A percentile compares a stretch with the other conserved stretches of the same genome.
Evolutionary conservation across 805 yeast genomes (phyloP).

Genomic region (Hanseniaspora lachancei): DNA sequence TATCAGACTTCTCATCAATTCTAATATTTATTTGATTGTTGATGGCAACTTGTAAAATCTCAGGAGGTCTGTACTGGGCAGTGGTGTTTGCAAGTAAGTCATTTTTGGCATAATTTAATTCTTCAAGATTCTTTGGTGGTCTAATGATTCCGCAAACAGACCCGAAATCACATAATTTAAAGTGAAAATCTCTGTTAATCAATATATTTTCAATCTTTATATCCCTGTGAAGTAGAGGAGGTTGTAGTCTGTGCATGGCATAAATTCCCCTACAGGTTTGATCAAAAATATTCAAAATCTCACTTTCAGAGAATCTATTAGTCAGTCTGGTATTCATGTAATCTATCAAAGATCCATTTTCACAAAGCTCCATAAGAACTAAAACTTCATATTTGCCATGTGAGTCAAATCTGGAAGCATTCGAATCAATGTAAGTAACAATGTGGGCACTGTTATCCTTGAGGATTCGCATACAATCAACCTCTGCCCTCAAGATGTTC

Average conservation of each 20-base stretch:
- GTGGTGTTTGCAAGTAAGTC: slow-evolving; percentile 71
- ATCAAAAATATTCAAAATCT: slow-evolving; percentile 52
- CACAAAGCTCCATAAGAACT: slow-evolving; percentile 67
- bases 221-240: slow-evolving; percentile 66
- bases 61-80: slow-evolving; percentile 76
- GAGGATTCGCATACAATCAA: slow-evolving; percentile 88
- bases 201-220: slow-evolving; percentile 73
- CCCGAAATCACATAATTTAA: slow-evolving; percentile 72
- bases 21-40: slow-evolving; percentile 41
- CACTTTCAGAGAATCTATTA: slow-evolving; percentile 53
- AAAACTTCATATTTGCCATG: slow-evolving; percentile 61
- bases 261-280: slow-evolving; percentile 64
- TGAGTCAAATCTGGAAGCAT: slow-evolving; percentile 61
- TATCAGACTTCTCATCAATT: slow-evolving; percentile 64
- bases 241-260: slow-evolving; percentile 59
- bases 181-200: slow-evolving; percentile 43
- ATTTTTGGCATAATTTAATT: slow-evolving; percentile 44
- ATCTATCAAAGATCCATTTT: slow-evolving; percentile 62
- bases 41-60: slow-evolving; percentile 60
- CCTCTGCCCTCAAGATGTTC: slow-evolving; percentile 80
- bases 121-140: slow-evolving; percentile 51
- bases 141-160: slow-evolving; percentile 55
- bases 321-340: slow-evolving; percentile 63
- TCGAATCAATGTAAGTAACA: slow-evolving; percentile 87
- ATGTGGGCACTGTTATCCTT: slow-evolving; percentile 57